Evolutionary conservation across 495 filamentous ascomycete species (phyloP).

Genomic region (Annulohypoxylon nitens): DNA sequence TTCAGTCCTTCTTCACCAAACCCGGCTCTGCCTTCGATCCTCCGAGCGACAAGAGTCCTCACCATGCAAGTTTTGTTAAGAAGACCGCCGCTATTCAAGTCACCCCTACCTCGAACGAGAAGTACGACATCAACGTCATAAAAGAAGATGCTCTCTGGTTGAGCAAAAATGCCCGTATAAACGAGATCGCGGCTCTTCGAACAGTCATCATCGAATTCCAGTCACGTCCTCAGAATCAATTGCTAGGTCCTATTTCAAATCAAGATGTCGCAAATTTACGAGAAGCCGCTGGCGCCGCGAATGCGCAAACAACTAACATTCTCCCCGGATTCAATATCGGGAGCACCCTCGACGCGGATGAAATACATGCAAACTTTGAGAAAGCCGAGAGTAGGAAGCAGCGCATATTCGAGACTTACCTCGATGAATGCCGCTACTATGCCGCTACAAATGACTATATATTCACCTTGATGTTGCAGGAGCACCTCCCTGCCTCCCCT

Average conservation of each 20-base stretch:
- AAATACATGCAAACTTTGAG: conserved; percentile 68
- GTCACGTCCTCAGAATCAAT: conserved; percentile 71
- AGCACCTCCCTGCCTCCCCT: conserved; percentile 43
- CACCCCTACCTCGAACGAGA: conserved; percentile 73
- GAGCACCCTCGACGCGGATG: conserved; percentile 59
- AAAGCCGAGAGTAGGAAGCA: conserved; percentile 68
- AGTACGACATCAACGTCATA: conserved; percentile 82
- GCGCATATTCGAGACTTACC: conserved; percentile 74
- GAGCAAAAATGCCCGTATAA: conserved; percentile 77
- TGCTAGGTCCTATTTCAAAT: conserved; percentile 73
- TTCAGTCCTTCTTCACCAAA: conserved; percentile 72
- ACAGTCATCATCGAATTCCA: conserved; percentile 89
- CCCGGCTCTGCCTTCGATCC: conserved; percentile 73
- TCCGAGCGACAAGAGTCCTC: conserved; percentile 55
- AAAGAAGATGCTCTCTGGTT: conserved; percentile 90
- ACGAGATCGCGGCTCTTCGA: conserved; percentile 85
- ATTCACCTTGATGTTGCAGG: conserved; percentile 59
- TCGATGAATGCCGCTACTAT: conserved; percentile 75
- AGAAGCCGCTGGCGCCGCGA: conserved; percentile 72
- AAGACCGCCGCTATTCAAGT: conserved; percentile 93
- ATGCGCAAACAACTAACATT: conserved; percentile 62
- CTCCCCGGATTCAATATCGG: conserved; percentile 59
- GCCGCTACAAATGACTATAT: conserved; percentile 62
- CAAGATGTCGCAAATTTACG: conserved; percentile 77
- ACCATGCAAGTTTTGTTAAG: conserved; percentile 76